A percentile compares a stretch with the other conserved stretches of the same genome.
These are phyloP conservation scores for Parachlorella kessleri DNA, from an alignment of 139 green algal species.

Conservation along the genomic window DNA sequence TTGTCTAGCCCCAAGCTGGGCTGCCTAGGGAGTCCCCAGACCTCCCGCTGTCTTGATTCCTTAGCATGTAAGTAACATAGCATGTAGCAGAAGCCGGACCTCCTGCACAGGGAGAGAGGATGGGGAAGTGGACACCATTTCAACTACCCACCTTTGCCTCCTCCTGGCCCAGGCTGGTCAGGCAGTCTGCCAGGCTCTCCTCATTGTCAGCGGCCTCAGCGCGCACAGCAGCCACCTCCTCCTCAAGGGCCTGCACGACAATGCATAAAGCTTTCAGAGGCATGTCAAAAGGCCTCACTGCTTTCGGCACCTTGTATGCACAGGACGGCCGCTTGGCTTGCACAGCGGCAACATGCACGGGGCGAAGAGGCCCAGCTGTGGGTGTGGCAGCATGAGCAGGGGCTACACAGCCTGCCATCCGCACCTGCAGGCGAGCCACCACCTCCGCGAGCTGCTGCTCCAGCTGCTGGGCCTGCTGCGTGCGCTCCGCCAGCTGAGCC, in stretches of 20 bases:
- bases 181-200: constrained; percentile 27
- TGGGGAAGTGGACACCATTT: neutral
- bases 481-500: constrained; percentile 5
- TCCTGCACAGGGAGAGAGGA: neutral
- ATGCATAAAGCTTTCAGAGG: too few relatives aligned
- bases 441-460: constrained; percentile 16
- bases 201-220: constrained; percentile 29
- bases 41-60: too few relatives aligned
- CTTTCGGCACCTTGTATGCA: too few relatives aligned
- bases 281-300: too few relatives aligned
- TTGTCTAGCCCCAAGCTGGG: too few relatives aligned
- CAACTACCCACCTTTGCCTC: constrained; percentile 22
- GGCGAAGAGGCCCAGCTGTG: too few relatives aligned
- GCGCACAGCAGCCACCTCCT: constrained; percentile 27
- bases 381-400: too few relatives aligned
- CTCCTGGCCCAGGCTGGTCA: constrained; percentile 32
- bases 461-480: constrained; percentile 21
- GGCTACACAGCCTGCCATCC: too few relatives aligned
- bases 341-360: too few relatives aligned
- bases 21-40: too few relatives aligned
- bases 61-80: neutral
- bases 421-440: constrained; percentile 5
- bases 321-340: too few relatives aligned
- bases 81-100: neutral
- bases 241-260: constrained; percentile 28